Percentiles rank a stretch among this genome's conserved stretches.
These are phyloP conservation scores for Teunomyces stri DNA, from an alignment of 805 yeast species.

Conservation along the genomic window DNA sequence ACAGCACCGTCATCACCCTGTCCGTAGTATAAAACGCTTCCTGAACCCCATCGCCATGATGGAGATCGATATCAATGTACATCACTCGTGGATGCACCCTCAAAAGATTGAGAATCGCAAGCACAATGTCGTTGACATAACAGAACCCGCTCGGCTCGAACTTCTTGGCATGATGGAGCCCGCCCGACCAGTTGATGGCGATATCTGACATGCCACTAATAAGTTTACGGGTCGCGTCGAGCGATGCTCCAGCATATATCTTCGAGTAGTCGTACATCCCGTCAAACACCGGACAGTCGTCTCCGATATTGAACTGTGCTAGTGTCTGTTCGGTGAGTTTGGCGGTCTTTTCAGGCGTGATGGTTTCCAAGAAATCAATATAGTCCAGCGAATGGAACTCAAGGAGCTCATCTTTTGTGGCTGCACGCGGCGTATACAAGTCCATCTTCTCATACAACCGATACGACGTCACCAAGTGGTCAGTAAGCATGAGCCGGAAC, in stretches of 20 bases:
- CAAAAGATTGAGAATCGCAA: constrained; percentile 79
- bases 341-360: constrained; percentile 70
- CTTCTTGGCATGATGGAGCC: constrained; percentile 94
- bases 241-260: constrained; percentile 88
- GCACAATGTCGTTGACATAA: constrained; percentile 89
- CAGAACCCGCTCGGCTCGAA: constrained; percentile 94
- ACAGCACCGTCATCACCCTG: constrained; percentile 93
- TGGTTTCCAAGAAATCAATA: constrained; percentile 67
- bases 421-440: constrained; percentile 76
- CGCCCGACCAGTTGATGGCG: constrained; percentile 96
- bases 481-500: constrained; percentile 87
- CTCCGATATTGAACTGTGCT: constrained; percentile 82
- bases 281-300: constrained; percentile 92
- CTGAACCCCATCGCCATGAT: constrained; percentile 98
- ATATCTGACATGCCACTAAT: constrained; percentile 87
- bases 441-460: constrained; percentile 90
- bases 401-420: constrained; percentile 74
- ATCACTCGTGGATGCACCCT: constrained; percentile 90
- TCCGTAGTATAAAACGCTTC: constrained; percentile 95
- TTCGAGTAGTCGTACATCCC: constrained; percentile 91
- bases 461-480: constrained; percentile 82
- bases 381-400: constrained; percentile 89
- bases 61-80: constrained; percentile 91
- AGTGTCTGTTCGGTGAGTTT: constrained; percentile 56
- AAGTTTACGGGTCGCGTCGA: constrained; percentile 87